Percentiles rank a stretch among this genome's conserved stretches.
Conservation (phyloP, 2,329 filamentous ascomycete species). For the Periglandula ipomoeae region DNA sequence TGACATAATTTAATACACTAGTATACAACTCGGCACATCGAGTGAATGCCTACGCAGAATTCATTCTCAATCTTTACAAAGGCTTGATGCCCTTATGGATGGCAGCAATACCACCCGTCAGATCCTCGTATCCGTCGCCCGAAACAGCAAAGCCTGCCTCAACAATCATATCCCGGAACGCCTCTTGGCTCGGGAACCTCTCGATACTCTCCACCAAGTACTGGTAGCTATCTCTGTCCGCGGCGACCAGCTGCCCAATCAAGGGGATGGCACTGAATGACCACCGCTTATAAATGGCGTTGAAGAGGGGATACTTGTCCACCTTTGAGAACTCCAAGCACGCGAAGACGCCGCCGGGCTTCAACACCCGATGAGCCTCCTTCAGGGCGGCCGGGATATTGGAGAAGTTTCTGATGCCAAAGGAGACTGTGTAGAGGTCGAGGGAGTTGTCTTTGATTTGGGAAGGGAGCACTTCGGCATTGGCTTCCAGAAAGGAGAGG, state of each 20-base stretch:
- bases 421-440: constrained; percentile 94
- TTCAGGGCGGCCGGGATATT: constrained; percentile 74
- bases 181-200: constrained; percentile 75
- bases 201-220: constrained; percentile 98
- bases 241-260: constrained; percentile 90
- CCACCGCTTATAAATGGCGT: constrained; percentile 89
- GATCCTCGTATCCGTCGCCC: constrained; percentile 75
- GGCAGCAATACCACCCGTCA: constrained; percentile 86
- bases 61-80: constrained; percentile 19
- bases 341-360: constrained; percentile 91
- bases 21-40: neutral
- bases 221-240: constrained; percentile 92
- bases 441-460: constrained; percentile 60
- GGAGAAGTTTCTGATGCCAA: constrained; percentile 95
- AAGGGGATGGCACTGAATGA: constrained; percentile 90
- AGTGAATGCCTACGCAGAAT: neutral
- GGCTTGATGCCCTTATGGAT: constrained; percentile 97
- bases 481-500: constrained; percentile 77
- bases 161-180: constrained; percentile 75
- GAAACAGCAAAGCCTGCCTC: constrained; percentile 80
- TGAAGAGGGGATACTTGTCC: constrained; percentile 66
- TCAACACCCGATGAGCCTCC: constrained; percentile 81
- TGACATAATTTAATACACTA: neutral
- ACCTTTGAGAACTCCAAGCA: constrained; percentile 90
- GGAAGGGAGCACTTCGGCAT: constrained; percentile 66